Conservation (phyloP, 2,329 filamentous ascomycete genomes). For the Sporothrix phasma region DNA sequence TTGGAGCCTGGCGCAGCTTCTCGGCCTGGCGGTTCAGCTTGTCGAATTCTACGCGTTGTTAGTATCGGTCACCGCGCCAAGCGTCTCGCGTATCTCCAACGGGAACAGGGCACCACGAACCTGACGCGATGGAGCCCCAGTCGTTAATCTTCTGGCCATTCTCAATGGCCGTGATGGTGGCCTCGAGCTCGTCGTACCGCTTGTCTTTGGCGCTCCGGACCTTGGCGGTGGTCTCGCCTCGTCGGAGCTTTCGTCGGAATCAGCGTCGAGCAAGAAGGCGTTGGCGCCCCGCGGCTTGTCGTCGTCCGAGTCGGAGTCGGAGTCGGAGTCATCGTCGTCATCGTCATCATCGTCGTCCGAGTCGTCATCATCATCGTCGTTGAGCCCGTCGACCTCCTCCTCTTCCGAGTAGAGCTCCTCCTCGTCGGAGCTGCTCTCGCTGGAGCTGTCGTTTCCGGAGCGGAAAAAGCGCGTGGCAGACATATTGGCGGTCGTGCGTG, state of each 20-base stretch:
- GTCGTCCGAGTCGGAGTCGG: conserved; percentile 42
- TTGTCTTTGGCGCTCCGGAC: conserved; percentile 99
- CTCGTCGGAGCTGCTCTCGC: conserved; percentile 91
- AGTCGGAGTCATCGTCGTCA: conserved; percentile 28
- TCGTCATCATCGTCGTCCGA: conserved; percentile 47
- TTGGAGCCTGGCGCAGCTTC: conserved; percentile 67
- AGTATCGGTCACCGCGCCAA: not conserved
- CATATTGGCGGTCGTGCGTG: conserved; percentile 43
- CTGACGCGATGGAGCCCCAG: conserved; percentile 84
- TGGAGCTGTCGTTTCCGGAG: conserved; percentile 83
- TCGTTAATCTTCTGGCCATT: conserved; percentile 97
- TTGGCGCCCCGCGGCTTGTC: conserved; percentile 61
- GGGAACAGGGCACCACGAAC: conserved; percentile 40
- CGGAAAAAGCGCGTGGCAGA: conserved; percentile 82
- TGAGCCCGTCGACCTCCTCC: conserved; percentile 46
- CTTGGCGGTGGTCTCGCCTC: conserved; percentile 73
- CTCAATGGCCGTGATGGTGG: conserved; percentile 81
- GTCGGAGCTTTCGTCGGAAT: conserved; percentile 59
- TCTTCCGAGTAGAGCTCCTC: conserved; percentile 87
- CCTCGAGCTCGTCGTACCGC: conserved; percentile 85
- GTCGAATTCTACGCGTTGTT: conserved; percentile 62
- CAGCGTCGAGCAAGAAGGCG: conserved; percentile 69
- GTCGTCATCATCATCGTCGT: conserved; percentile 56
- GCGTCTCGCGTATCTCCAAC: not conserved
- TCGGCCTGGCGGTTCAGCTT: conserved; percentile 80